Percentiles rank a stretch among this genome's conserved stretches.
phyloP scores from a whole-genome alignment of 2,329 filamentous ascomycete species.

The Fusarium hainanense region DNA sequence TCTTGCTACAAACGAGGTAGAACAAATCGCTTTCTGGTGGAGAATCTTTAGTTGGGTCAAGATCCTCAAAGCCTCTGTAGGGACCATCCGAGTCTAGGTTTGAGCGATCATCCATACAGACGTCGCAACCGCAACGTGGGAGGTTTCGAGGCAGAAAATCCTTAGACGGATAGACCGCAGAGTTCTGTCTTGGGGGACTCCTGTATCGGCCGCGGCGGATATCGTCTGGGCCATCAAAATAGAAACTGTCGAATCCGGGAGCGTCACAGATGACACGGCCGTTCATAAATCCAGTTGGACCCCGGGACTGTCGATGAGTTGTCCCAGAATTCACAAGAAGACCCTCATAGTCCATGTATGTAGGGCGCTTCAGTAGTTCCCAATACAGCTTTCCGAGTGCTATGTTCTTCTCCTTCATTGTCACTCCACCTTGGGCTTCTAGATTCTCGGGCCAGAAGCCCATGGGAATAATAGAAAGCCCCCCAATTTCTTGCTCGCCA shows the following conservation, averaged over 20 bases:
- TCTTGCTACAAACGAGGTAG: constrained; percentile 56
- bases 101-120: constrained; percentile 47
- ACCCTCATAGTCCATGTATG: constrained; percentile 60
- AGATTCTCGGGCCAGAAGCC: constrained; percentile 55
- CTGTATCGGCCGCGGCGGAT: constrained; percentile 28
- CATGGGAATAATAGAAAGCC: constrained; percentile 56
- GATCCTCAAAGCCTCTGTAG: constrained; percentile 56
- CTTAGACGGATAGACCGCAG: constrained; percentile 32
- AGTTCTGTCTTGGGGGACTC: constrained; percentile 20
- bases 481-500: constrained; percentile 58
- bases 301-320: constrained; percentile 42
- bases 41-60: constrained; percentile 51
- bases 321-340: constrained; percentile 50
- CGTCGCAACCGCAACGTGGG: constrained; percentile 56
- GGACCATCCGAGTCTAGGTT: constrained; percentile 43
- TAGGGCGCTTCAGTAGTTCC: constrained; percentile 59
- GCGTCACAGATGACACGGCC: constrained; percentile 58
- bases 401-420: constrained; percentile 54
- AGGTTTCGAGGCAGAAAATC: constrained; percentile 56
- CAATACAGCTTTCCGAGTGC: constrained; percentile 59
- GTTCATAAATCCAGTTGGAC: constrained; percentile 52
- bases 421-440: constrained; percentile 45
- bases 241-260: constrained; percentile 55
- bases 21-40: constrained; percentile 57
- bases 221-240: constrained; percentile 42